Evolutionary conservation across 495 filamentous ascomycete genomes (phyloP).

Genomic region (Penicillium samsonianum): DNA sequence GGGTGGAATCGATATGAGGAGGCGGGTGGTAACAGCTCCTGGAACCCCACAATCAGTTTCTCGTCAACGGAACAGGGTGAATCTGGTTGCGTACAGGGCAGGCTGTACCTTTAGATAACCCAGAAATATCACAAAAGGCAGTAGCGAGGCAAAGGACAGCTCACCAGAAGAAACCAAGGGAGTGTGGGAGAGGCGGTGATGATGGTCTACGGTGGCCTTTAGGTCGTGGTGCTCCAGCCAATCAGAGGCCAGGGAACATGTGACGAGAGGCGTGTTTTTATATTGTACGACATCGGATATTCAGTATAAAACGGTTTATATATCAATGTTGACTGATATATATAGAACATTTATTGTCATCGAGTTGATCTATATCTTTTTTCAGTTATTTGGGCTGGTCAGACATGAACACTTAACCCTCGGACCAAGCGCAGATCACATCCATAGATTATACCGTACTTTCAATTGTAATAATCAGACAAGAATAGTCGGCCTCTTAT

Average conservation of each 20-base stretch:
- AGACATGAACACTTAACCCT: background rate
- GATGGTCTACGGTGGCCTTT: constrained; percentile 47
- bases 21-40: constrained; percentile 34
- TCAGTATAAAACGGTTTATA: background rate
- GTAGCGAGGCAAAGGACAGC: constrained; percentile 10
- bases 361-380: background rate
- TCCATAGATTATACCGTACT: background rate
- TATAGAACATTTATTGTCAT: background rate
- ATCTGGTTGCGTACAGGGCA: constrained; percentile 4
- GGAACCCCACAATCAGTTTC: constrained; percentile 33
- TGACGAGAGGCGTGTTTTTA: constrained; percentile 14
- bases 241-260: constrained; percentile 34
- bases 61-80: constrained; percentile 8
- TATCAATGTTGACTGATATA: background rate
- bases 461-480: background rate
- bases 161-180: constrained; percentile 15
- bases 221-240: constrained; percentile 38
- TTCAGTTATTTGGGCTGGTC: background rate
- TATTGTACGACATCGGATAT: background rate
- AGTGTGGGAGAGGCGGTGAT: constrained; percentile 33
- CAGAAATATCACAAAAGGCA: constrained; percentile 4
- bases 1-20: constrained; percentile 23
- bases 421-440: background rate
- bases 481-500: too few relatives aligned
- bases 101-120: constrained; percentile 6